These are phyloP conservation scores for Corynascus novoguineensis DNA, from an alignment of 495 filamentous ascomycete species.

Conservation along the genomic window DNA sequence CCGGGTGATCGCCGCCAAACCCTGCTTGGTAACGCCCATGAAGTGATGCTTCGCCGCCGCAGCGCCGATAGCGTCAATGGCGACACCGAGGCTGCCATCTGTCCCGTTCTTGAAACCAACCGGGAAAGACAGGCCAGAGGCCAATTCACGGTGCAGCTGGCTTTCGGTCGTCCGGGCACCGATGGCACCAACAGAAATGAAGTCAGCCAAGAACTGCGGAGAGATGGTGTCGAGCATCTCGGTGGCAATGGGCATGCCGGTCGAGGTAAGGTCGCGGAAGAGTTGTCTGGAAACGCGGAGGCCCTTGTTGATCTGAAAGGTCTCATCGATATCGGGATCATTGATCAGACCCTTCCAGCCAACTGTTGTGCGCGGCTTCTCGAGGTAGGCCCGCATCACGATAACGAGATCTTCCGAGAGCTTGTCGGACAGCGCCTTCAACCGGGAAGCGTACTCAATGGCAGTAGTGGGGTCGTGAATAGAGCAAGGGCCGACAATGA, in stretches of 20 bases:
- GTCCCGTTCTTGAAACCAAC: slow-evolving; percentile 99
- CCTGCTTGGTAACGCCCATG: slow-evolving; percentile 99
- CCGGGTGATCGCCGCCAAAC: slow-evolving; percentile 87
- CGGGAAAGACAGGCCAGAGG: slow-evolving; percentile 94
- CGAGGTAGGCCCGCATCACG: slow-evolving; percentile 97
- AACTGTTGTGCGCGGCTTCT: slow-evolving; percentile 98
- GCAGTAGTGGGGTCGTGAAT: slow-evolving; percentile 90
- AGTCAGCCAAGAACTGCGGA: slow-evolving; percentile 88
- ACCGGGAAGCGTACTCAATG: slow-evolving; percentile 73
- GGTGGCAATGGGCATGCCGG: slow-evolving; percentile 86
- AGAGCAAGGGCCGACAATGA: slow-evolving; percentile 92
- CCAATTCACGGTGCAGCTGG: slow-evolving; percentile 91
- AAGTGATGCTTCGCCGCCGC: slow-evolving; percentile 92
- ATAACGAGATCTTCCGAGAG: slow-evolving; percentile 79
- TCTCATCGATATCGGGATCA: slow-evolving; percentile 95
- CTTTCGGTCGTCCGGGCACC: slow-evolving; percentile 96
- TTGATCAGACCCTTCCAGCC: slow-evolving; percentile 99
- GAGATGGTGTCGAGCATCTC: slow-evolving; percentile 99
- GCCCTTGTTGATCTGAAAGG: slow-evolving; percentile 98
- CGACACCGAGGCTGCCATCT: slow-evolving; percentile 88
- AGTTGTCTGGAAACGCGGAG: slow-evolving; percentile 80
- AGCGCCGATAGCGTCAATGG: slow-evolving; percentile 91
- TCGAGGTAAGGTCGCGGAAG: slow-evolving; percentile 79
- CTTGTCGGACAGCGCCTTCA: slow-evolving; percentile 68
- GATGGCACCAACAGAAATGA: slow-evolving; percentile 92